phyloP scores from a whole-genome alignment of 2,329 filamentous ascomycete genomes.

The Botrytis aclada region DNA sequence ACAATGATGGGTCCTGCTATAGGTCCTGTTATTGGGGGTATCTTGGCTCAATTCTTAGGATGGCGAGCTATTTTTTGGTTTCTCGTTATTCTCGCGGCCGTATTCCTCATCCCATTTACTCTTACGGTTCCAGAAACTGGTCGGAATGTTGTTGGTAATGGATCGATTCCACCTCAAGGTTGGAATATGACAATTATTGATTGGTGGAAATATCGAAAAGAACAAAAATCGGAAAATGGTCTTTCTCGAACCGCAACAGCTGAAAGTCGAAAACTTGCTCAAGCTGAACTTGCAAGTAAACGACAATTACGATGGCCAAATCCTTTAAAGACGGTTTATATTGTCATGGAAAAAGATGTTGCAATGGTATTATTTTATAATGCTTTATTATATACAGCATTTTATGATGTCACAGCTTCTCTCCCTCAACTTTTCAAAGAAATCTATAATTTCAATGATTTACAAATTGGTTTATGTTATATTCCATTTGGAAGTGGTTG shows the following conservation, averaged over 20 bases:
- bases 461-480: conserved; percentile 38
- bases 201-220: conserved; percentile 36
- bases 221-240: conserved; percentile 27
- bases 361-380: conserved; percentile 52
- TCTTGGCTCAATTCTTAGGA: conserved; percentile 46
- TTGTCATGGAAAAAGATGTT: conserved; percentile 58
- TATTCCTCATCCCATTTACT: conserved; percentile 39
- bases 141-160: conserved; percentile 38
- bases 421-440: conserved; percentile 47
- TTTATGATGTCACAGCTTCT: conserved; percentile 51
- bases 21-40: conserved; percentile 50
- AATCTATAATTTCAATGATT: conserved; percentile 37
- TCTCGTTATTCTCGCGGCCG: conserved; percentile 45
- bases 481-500: conserved; percentile 49
- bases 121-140: conserved; percentile 38
- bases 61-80: conserved; percentile 55
- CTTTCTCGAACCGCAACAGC: conserved; percentile 36
- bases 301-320: conserved; percentile 53
- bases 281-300: conserved; percentile 39
- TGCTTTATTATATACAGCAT: conserved; percentile 53
- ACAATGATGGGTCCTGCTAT: conserved; percentile 46
- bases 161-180: conserved; percentile 53
- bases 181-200: conserved; percentile 59
- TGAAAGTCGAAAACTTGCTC: conserved; percentile 37
- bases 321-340: conserved; percentile 52